Evolutionary conservation across 257 asterid species (phyloP).

Genomic region (Striga asiatica): DNA sequence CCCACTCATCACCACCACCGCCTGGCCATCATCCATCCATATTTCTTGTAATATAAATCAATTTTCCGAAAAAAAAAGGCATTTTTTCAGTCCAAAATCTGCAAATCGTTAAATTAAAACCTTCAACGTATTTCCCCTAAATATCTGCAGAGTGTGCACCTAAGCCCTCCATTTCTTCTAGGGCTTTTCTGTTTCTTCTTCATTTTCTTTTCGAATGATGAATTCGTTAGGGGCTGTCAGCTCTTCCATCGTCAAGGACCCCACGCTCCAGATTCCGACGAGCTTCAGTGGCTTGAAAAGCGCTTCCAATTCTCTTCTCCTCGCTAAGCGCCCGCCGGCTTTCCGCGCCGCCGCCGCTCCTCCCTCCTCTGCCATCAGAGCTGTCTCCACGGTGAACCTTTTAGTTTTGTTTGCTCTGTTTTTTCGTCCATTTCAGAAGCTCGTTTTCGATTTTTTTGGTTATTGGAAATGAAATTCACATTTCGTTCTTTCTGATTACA

Average conservation of each 20-base stretch:
- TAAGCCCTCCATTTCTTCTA: neutral
- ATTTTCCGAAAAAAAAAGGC: too few relatives aligned
- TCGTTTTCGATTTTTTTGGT: neutral
- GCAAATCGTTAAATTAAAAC: too few relatives aligned
- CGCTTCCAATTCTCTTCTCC: slow-evolving; percentile 34
- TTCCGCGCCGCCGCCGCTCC: slow-evolving; percentile 16
- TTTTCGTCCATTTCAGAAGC: neutral
- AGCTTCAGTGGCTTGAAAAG: slow-evolving; percentile 28
- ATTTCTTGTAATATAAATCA: too few relatives aligned
- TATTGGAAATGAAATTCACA: neutral
- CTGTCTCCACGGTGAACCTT: slow-evolving; percentile 58
- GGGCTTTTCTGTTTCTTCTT: neutral
- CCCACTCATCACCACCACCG: too few relatives aligned
- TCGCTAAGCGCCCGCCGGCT: slow-evolving; percentile 24
- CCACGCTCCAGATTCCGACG: slow-evolving; percentile 25
- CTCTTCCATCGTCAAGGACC: slow-evolving; percentile 32
- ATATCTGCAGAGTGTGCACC: neutral
- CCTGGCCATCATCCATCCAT: too few relatives aligned
- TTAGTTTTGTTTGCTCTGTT: neutral
- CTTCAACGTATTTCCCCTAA: neutral
- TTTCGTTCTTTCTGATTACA: neutral
- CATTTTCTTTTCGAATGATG: slow-evolving; percentile 20
- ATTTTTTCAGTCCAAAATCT: neutral
- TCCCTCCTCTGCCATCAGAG: slow-evolving; percentile 37
- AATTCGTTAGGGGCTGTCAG: slow-evolving; percentile 34